Evolutionary conservation across 768 basidiomycete genomes (phyloP), one percentile per base, ranked within the genome.

Genomic region (Russula griseocarnosa): DNA sequence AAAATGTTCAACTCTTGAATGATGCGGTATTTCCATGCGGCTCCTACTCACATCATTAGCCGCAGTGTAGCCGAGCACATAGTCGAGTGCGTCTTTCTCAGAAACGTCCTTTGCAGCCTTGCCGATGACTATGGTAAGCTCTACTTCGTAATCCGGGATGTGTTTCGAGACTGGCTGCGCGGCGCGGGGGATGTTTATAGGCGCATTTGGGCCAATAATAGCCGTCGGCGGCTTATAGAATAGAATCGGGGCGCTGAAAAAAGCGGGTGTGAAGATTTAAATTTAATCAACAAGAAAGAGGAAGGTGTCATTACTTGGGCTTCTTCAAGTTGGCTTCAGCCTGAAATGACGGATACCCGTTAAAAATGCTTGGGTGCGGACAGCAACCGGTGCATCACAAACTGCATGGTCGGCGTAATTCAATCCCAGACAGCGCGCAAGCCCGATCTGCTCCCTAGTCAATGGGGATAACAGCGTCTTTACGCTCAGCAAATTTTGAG

Each of bases 351-450:
- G 36, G 36, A 30, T 5, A 38, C 61, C 38, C 44, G 22, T 52
- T 16, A 52, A n/a, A 46, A 22, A 20, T 52, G 51, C 18, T n/a
- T 10, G 13, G 42, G 9, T 26, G 20, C 20, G 20, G n/a, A 36
- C 30, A 20, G 26, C 22, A 36, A 53, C 24, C 14, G 46, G 28
- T 40, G 22, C 52, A 30, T 50, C 34, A 81, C 64, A 69, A 79
- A 82, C 90, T 8, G 91, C 91, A 76, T 92, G 90, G 69, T 92
- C 90, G n/a, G 82, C 81, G 71, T 93, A 93, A 72, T 93, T 93
- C 54, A 93, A 75, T 0, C 90, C 90, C 14, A 93, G 75, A 74
- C 89, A 91, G 13, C 90, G 82, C 30, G 90, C 88, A 3, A 86
- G 75, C 65, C 83, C 83, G 66, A 91, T 78, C 70, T 90, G 79